Evolutionary conservation across 2,329 filamentous ascomycete genomes (phyloP), one percentile per base, ranked within the genome.

Genomic region (Botrytis deweyae): DNA sequence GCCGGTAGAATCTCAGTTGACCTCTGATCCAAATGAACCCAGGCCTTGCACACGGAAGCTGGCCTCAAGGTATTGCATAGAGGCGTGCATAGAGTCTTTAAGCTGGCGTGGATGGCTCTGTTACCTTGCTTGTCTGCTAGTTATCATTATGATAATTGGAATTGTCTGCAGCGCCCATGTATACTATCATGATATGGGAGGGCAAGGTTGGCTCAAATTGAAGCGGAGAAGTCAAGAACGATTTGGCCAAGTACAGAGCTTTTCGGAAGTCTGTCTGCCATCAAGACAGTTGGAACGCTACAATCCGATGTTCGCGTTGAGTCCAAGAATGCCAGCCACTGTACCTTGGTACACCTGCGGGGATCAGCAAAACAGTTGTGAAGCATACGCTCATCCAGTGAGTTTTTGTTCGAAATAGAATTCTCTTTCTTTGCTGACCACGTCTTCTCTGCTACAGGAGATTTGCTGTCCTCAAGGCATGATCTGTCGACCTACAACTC

Each of bases 271-370:
- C 18, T 80, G 74, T 72, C 73, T 80, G 20, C 78, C 79, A 20
- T 25, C 79, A 16, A 76, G 78, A 69, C 74, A 76, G 46, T 29
- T 76, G 55, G 49, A 8, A 69, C 74, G 29, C 38, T 67, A 42
- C 29, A 44, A 16, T 49, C 25, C 55, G 22, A 58, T 42, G 3
- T 74, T 75, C 22, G 49, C 58, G 20, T 29, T 72, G 52, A 67
- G 14, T 44, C 29, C 9, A 46, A 61, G 72, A 72, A 67, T 44
- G 29, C 69, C 61, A 46, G 67, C 46, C 25, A 42, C n/a, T 64
- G 74, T 80, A 25, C 80, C 80, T 25, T 81, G 72, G 65, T 79
- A 78, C 67, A 75, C 72, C 8, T 80, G 80, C 67, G 79, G 79
- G 4, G 79, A 81, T 73, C 80, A 81, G 63, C 72, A 76, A 42